Evolutionary conservation across 768 basidiomycete genomes (phyloP).

Genomic region (Lenzites betulinus): DNA sequence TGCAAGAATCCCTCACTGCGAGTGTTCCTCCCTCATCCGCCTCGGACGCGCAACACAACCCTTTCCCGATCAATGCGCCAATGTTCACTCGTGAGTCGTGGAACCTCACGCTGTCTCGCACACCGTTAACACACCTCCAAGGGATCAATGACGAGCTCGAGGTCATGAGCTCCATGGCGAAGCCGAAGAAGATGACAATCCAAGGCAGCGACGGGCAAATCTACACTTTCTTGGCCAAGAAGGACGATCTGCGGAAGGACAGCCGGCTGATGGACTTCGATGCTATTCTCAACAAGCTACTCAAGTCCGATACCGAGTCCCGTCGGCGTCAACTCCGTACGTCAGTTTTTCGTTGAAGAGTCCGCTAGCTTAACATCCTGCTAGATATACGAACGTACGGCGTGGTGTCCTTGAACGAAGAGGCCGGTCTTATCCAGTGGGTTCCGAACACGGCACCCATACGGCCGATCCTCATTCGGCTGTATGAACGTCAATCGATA

Average conservation of each 20-base stretch:
- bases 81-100: slow-evolving; percentile 72
- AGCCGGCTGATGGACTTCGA: slow-evolving; percentile 98
- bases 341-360: slow-evolving; percentile 31
- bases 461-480: slow-evolving; percentile 69
- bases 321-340: slow-evolving; percentile 85
- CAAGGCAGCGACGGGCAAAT: slow-evolving; percentile 76
- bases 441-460: slow-evolving; percentile 90
- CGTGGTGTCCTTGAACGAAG: slow-evolving; percentile 97
- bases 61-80: slow-evolving; percentile 78
- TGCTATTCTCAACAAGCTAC: slow-evolving; percentile 92
- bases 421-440: slow-evolving; percentile 99
- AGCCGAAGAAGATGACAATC: slow-evolving; percentile 89
- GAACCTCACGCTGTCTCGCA: neutral
- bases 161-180: slow-evolving; percentile 89
- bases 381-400: slow-evolving; percentile 94
- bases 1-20: slow-evolving; percentile 91
- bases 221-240: slow-evolving; percentile 94
- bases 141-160: slow-evolving; percentile 83
- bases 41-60: slow-evolving; percentile 64
- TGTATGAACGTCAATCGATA: slow-evolving; percentile 58
- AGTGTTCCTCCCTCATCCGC: slow-evolving; percentile 77
- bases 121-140: slow-evolving; percentile 35
- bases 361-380: neutral
- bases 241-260: slow-evolving; percentile 97
- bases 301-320: slow-evolving; percentile 93